A percentile compares a stretch with the other conserved stretches of the same genome.
Evolutionary conservation across 2,329 filamentous ascomycete genomes (phyloP).

Genomic region (Esteya vermicola): DNA sequence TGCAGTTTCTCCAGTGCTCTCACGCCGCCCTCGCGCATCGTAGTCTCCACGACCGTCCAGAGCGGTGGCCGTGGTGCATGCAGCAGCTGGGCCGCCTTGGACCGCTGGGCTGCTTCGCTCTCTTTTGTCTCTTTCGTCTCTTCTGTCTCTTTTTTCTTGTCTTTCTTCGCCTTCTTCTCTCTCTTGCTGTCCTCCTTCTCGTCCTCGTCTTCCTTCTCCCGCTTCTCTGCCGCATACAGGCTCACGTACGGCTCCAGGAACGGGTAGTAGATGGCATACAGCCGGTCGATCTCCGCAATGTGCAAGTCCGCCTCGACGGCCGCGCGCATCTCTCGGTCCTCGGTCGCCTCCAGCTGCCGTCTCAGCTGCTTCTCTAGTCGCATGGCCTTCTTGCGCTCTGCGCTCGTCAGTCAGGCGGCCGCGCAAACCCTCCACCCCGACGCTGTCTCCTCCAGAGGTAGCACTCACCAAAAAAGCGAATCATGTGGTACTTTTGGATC

Average conservation of each 20-base stretch:
- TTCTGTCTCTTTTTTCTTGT: not conserved
- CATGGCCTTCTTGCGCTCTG: conserved; percentile 60
- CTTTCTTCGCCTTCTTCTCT: conserved; percentile 4
- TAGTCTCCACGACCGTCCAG: conserved; percentile 53
- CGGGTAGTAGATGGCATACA: conserved; percentile 62
- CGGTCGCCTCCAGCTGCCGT: conserved; percentile 38
- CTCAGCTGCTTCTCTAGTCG: conserved; percentile 51
- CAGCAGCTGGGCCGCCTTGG: conserved; percentile 27
- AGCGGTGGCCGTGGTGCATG: conserved; percentile 40
- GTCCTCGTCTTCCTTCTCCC: conserved; percentile 22
- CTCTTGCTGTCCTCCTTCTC: conserved; percentile 5
- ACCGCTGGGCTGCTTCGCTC: conserved; percentile 20
- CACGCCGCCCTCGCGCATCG: conserved; percentile 44
- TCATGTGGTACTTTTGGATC: conserved; percentile 70
- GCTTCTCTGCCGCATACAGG: conserved; percentile 32
- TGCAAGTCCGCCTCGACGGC: conserved; percentile 45
- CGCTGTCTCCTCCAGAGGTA: not conserved
- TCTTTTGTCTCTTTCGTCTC: not conserved
- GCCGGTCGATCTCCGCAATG: conserved; percentile 56
- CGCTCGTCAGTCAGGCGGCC: not conserved
- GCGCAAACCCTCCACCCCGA: not conserved
- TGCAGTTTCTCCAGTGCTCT: conserved; percentile 37
- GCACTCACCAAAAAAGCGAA: conserved; percentile 63
- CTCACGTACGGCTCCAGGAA: conserved; percentile 57
- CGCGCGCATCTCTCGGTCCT: conserved; percentile 36